Percentiles rank a stretch among this genome's conserved stretches.
Evolutionary conservation across 2,329 filamentous ascomycete genomes (phyloP).

Genomic region (Cladophialophora psammophila): DNA sequence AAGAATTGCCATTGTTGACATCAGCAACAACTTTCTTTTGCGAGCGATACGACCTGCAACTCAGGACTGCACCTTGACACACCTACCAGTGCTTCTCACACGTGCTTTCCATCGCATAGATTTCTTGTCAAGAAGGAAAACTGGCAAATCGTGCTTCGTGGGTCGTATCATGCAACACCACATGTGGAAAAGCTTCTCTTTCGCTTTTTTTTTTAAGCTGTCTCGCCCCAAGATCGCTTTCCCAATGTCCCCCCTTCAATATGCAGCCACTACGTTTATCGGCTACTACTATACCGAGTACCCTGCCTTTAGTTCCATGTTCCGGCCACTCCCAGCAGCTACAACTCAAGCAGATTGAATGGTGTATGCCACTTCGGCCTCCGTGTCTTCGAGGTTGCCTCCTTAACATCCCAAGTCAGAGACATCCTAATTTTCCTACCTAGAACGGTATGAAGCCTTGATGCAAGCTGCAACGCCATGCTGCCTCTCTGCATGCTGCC

Average conservation of each 20-base stretch:
- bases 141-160: neutral
- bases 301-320: neutral
- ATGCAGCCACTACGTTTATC: too few species aligned
- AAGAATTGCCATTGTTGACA: neutral
- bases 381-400: neutral
- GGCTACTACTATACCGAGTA: neutral
- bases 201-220: too few species aligned
- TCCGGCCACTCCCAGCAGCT: neutral
- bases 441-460: neutral
- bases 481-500: neutral
- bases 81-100: conserved; percentile 1
- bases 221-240: too few species aligned
- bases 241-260: too few species aligned
- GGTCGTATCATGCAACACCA: too few species aligned
- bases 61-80: neutral
- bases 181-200: too few species aligned
- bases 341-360: neutral
- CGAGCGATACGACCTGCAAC: neutral
- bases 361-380: neutral
- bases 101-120: neutral
- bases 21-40: conserved; percentile 5
- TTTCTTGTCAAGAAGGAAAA: too few species aligned
- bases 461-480: neutral
- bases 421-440: neutral
- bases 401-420: neutral